Evolutionary conservation across 257 asterid genomes (phyloP), one percentile per base, ranked within the genome.

Genomic region (Agastache rugosa): DNA sequence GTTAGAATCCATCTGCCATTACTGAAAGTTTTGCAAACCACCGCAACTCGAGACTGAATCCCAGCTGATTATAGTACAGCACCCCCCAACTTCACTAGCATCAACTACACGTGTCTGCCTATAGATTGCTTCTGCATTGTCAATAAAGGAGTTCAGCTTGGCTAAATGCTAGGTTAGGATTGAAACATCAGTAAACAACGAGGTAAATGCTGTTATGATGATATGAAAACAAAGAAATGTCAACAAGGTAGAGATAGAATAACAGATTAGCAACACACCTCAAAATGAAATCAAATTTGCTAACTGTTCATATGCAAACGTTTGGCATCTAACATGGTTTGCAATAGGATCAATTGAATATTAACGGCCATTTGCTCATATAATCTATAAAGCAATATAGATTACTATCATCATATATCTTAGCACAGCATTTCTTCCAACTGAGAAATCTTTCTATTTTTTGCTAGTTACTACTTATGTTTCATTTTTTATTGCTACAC

Each of bases 1-100:
- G 41, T 41, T 65, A 51, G 42, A 54, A 69, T 75, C 80, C 80
- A 75, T 75, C 67, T 75, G 71, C 77, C 71, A 63, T 66, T 55
- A 45, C 66, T 71, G 29, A 66, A 69, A 74, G 47, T 50, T 27
- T 62, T 31, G 22, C 48, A 60, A 56, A 31, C 64, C 60, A 37
- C 60, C 16, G 42, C 58, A 66, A 65, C 71, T 48, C 23, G 64
- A 69, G 31, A 48, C 53, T 29, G 60, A 50, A 73, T 37, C 67
- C 42, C 51, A 71, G 39, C 67, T 39, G 72, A 37, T 67, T 34
- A 19, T 17, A 14, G 27, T 48, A 9, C 3, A 4, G 68, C 60
- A 53, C 37, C 37, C 37, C 37, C 29, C 22, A 27, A 67, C 70
- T 67, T 67, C 70, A 68, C 56, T 44, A 44, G 5, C 56, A 58